A percentile compares a stretch with the other conserved stretches of the same genome.
Evolutionary conservation across 1,139 yeast genomes (phyloP).

Genomic region (Candida sanyaensis): DNA sequence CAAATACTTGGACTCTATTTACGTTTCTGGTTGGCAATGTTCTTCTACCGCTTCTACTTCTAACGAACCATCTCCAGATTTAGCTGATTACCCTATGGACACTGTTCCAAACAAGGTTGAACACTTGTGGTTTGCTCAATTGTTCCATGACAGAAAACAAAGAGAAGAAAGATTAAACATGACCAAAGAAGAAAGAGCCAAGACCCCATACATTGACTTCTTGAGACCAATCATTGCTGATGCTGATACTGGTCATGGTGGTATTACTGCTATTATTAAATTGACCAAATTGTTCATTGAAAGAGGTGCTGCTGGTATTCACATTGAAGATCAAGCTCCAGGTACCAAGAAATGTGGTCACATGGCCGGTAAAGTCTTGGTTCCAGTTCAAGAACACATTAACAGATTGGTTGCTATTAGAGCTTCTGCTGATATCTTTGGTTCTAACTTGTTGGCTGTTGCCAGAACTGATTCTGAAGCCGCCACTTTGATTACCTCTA

Average conservation of each 20-base stretch:
- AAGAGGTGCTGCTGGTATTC: constrained; percentile 99
- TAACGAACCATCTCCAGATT: constrained; percentile 96
- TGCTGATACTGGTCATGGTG: constrained; percentile 99
- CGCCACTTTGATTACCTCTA: constrained; percentile 89
- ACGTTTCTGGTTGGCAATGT: constrained; percentile 98
- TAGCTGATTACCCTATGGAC: constrained; percentile 98
- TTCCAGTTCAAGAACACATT: constrained; percentile 96
- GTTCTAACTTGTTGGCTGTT: constrained; percentile 80
- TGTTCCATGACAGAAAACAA: constrained; percentile 97
- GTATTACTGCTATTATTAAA: constrained; percentile 93
- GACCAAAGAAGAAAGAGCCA: constrained; percentile 63
- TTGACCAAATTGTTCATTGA: constrained; percentile 95
- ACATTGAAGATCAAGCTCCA: constrained; percentile 98
- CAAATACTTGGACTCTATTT: constrained; percentile 86
- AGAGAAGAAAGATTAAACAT: constrained; percentile 75
- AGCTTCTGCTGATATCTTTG: constrained; percentile 93
- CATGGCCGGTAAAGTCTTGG: constrained; percentile 98
- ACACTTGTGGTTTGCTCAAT: constrained; percentile 94
- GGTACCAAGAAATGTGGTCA: constrained; percentile 98
- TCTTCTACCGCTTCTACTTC: constrained; percentile 97
- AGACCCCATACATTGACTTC: constrained; percentile 71
- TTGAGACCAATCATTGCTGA: constrained; percentile 95
- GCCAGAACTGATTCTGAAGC: constrained; percentile 98
- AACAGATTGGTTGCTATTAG: constrained; percentile 92
- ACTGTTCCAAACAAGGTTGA: constrained; percentile 98